These are phyloP conservation scores for Paraglomus occultum DNA, from an alignment of 192 early-diverging fungal genomes.

Conservation along the genomic window DNA sequence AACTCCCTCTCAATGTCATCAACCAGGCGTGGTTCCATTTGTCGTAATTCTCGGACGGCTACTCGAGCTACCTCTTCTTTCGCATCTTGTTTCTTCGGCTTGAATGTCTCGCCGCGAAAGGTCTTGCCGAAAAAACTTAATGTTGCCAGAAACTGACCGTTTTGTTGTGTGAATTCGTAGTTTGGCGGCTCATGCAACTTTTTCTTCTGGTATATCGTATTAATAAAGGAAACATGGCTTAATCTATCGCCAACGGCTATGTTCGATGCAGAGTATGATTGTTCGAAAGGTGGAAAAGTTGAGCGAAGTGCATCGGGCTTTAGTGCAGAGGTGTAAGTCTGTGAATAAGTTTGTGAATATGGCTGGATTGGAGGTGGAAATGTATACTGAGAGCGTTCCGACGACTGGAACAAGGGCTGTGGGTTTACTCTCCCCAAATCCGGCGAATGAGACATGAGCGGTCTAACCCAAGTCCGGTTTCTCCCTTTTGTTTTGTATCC, in stretches of 20 bases:
- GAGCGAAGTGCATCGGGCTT: no score
- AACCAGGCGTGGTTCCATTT: constrained; percentile 1
- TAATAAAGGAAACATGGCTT: constrained; percentile 7
- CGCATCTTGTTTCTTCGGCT: constrained; percentile 20
- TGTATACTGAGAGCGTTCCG: no score
- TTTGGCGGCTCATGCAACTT: constrained; percentile 6
- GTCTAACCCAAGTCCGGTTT: no score
- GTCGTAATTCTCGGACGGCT: neutral
- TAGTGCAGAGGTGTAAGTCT: no score
- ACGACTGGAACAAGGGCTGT: no score
- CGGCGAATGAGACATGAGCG: no score
- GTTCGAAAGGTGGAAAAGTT: no score
- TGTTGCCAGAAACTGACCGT: constrained; percentile 5
- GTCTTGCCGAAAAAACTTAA: constrained; percentile 8
- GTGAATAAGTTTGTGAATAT: no score
- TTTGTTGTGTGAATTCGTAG: constrained; percentile 1
- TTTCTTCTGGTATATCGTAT: constrained; percentile 25
- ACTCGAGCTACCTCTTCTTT: constrained; percentile 17
- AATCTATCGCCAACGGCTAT: neutral
- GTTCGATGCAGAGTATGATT: no score
- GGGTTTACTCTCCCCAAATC: no score
- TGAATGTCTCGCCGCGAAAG: neutral
- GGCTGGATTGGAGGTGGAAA: no score
- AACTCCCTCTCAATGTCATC: neutral
- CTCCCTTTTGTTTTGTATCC: no score